A percentile compares a stretch with the other conserved stretches of the same genome.
These are phyloP conservation scores for Ricinus communis DNA, from an alignment of 345 rosid species.

Conservation along the genomic window DNA sequence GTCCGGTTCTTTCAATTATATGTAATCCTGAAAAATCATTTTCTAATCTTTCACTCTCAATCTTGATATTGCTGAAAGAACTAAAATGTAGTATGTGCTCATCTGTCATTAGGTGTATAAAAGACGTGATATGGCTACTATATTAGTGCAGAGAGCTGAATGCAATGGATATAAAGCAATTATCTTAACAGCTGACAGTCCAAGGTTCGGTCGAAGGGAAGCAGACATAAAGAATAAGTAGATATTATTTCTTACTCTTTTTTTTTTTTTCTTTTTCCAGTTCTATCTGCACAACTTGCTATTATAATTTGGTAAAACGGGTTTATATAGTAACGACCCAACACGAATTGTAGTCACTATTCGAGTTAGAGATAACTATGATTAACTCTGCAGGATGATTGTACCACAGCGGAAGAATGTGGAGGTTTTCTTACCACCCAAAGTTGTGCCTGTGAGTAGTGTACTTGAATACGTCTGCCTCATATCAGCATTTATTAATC, in stretches of 20 bases:
- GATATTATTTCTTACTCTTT: constrained; percentile 5
- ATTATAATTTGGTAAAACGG: background rate
- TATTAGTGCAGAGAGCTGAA: constrained; percentile 74
- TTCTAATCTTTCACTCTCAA: background rate
- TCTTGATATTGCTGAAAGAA: background rate
- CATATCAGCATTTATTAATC: too few species aligned
- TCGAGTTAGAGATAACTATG: background rate
- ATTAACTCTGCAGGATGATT: too few species aligned
- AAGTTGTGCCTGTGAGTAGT: too few species aligned
- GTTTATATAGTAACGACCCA: background rate
- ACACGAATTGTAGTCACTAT: background rate
- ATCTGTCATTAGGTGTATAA: constrained; percentile 50
- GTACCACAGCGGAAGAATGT: too few species aligned
- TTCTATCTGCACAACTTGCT: background rate
- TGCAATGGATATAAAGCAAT: constrained; percentile 77
- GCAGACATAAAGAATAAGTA: constrained; percentile 88
- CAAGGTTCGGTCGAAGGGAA: constrained; percentile 83
- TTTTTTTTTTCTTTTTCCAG: constrained; percentile 1
- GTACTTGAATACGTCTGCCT: background rate
- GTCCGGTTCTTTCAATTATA: constrained; percentile 80
- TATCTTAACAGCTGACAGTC: constrained; percentile 75
- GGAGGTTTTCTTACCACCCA: too few species aligned
- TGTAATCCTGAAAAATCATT: constrained; percentile 31
- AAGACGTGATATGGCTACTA: constrained; percentile 54
- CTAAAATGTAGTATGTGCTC: background rate